These are phyloP conservation scores for Mycena epipterygia DNA, from an alignment of 768 basidiomycete genomes.

Conservation along the genomic window DNA sequence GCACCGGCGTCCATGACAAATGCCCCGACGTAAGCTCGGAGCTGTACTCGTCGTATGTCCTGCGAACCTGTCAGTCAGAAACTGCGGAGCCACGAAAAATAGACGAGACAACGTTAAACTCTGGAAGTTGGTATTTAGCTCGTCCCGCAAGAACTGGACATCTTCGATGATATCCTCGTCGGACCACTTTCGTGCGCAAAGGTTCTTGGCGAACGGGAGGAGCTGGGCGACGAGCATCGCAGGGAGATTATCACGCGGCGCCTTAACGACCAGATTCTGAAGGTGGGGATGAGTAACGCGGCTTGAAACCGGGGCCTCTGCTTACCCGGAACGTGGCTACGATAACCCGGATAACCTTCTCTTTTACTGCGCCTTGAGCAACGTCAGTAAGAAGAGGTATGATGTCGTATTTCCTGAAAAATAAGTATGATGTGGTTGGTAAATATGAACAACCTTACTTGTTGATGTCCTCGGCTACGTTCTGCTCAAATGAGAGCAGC, in stretches of 20 bases:
- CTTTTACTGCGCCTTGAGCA: conserved; percentile 92
- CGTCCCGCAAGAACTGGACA: conserved; percentile 87
- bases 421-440: conserved; percentile 5
- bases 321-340: conserved; percentile 90
- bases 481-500: conserved; percentile 92
- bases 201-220: conserved; percentile 88
- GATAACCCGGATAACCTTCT: conserved; percentile 95
- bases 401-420: conserved; percentile 85
- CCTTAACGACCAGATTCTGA: conserved; percentile 92
- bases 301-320: conserved; percentile 25
- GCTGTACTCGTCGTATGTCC: conserved; percentile 96
- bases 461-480: conserved; percentile 89
- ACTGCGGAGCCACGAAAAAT: not conserved
- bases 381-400: conserved; percentile 87
- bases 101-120: conserved; percentile 82
- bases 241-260: conserved; percentile 89
- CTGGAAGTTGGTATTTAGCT: conserved; percentile 87
- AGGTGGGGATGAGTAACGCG: not conserved
- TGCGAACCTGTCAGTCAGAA: conserved; percentile 45
- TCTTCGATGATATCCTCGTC: conserved; percentile 97
- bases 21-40: conserved; percentile 93
- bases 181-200: conserved; percentile 88
- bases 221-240: conserved; percentile 93
- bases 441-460: conserved; percentile 64
- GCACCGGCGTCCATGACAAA: conserved; percentile 95